Evolutionary conservation across 495 filamentous ascomycete genomes (phyloP), one percentile per base, ranked within the genome.

Genomic region (Tuber microsphaerosporum): DNA sequence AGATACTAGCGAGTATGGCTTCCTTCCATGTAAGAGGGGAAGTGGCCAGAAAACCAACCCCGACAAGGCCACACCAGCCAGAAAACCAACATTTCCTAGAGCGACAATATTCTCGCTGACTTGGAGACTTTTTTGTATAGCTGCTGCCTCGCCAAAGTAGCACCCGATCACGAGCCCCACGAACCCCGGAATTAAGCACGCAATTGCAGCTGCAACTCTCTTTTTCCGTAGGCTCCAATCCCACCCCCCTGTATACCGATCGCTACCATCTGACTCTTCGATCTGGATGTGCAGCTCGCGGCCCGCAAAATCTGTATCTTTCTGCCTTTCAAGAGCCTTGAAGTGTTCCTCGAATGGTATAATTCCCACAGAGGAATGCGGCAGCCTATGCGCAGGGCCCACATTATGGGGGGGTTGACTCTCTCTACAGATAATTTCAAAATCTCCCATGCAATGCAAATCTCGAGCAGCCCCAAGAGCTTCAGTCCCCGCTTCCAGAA

Each of bases 91-190:
- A 80, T 93, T 93, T 26, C 92, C 92, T 17, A 92, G 84, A 46
- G 92, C 91, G 10, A 88, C 86, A 74, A 88, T 87, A 77, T 92
- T 89, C 71, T 88, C 76, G 76, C 88, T 86, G 77, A 92, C 90
- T 51, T 87, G 88, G 72, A 94, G 87, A 76, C 87, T 88, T 80
- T 92, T 92, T 82, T 92, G 90, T 68, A 94, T 92, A 14, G 88
- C 87, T n/a, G 90, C 90, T 9, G 91, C 90, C 80, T 92, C 88
- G 10, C 92, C 92, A 73, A 89, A 89, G 80, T 94, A 94, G 41
- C 92, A 90, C 26, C 92, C 92, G 75, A 92, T 84, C 31, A 92
- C 85, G 22, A 91, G 84, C 5, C 92, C 92, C 75, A 93, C 84
- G 69, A 91, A 83, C 20, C 88, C 88, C 10, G 91, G 92, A 75